Evolutionary conservation across 345 rosid genomes (phyloP), one percentile per base, ranked within the genome.

Genomic region (Eucalyptus rudis): DNA sequence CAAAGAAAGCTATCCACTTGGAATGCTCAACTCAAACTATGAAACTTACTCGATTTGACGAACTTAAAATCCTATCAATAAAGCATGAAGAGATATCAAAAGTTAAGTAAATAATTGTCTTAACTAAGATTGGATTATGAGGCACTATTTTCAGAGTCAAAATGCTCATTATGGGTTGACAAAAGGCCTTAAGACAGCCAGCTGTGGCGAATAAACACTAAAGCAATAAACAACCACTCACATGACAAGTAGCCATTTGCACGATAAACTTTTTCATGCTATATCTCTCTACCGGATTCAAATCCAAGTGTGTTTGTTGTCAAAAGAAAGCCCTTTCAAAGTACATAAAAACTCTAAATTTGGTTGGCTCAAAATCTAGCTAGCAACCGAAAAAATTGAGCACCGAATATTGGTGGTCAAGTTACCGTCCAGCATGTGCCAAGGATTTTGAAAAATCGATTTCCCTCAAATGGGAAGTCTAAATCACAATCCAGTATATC

Each of bases 41-140:
- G 8, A n/a, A 66, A n/a, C 15, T 15, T n/a, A 7, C 20, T n/a
- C 2, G 40, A 66, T 31, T n/a, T 1, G 0, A 66, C 3, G 1
- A 31, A 31, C 79, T 66, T 8, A 3, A 8, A 66, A 66, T 66
- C 20, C 22, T 66, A 66, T 66, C 22, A n/a, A 15, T 66, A 66
- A 27, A 59, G 33, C 68, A 29, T 3, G 31, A 62, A 29, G 20
- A 52, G 11, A 62, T 29, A 29, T 29, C 31, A 62, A 62, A 62
- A 62, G 16, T 62, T 0, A 62, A 29, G 16, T 62, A 13, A 62
- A 62, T 62, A 29, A 29, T n/a, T 4, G 3, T 14, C 20, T 15
- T n/a, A 66, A n/a, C 58, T 3, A 52, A 52, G 58, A 8, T 10
- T 52, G 2, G 58, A 52, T 10, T 20, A 20, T 4, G 25, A 52